These are phyloP conservation scores for Rhytidiadelphus loreus DNA, from an alignment of 225 moss, liverwort and hornwort species.

Conservation along the genomic window DNA sequence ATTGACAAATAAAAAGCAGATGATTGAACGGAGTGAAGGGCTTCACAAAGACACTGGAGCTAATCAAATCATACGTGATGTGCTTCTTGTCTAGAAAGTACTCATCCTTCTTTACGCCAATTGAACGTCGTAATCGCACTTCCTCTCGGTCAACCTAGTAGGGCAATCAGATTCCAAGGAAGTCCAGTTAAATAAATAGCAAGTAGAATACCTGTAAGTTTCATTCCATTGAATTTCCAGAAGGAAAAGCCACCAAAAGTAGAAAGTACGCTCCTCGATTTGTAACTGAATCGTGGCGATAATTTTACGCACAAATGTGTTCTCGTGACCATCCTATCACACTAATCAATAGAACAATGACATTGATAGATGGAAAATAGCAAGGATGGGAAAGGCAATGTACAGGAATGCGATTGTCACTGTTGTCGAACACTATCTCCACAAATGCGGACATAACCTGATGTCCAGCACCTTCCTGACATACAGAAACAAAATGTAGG, in stretches of 20 bases:
- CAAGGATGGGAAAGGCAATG: neutral
- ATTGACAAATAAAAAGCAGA: neutral
- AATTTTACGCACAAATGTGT: neutral
- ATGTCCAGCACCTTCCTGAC: slow-evolving; percentile 87
- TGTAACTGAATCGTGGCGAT: neutral
- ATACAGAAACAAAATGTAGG: neutral
- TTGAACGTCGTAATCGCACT: slow-evolving; percentile 84
- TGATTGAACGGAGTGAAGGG: neutral
- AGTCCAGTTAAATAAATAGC: neutral
- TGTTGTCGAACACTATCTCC: slow-evolving; percentile 94
- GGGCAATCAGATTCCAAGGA: neutral
- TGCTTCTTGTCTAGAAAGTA: slow-evolving; percentile 97
- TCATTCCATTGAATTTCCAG: neutral
- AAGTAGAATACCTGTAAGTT: neutral
- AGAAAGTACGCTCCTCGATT: neutral
- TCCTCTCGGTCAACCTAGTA: slow-evolving; percentile 84
- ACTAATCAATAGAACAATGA: neutral
- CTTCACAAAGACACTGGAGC: neutral
- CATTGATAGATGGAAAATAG: neutral
- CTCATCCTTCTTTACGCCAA: slow-evolving; percentile 93
- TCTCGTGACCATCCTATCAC: neutral
- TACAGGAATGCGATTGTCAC: slow-evolving; percentile 93
- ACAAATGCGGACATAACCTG: slow-evolving; percentile 97
- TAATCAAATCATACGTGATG: slow-evolving; percentile 47
- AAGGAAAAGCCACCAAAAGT: neutral